Evolutionary conservation across 441 rosid species (phyloP), one percentile per base, ranked within the genome.

Genomic region (Adansonia grandidieri): DNA sequence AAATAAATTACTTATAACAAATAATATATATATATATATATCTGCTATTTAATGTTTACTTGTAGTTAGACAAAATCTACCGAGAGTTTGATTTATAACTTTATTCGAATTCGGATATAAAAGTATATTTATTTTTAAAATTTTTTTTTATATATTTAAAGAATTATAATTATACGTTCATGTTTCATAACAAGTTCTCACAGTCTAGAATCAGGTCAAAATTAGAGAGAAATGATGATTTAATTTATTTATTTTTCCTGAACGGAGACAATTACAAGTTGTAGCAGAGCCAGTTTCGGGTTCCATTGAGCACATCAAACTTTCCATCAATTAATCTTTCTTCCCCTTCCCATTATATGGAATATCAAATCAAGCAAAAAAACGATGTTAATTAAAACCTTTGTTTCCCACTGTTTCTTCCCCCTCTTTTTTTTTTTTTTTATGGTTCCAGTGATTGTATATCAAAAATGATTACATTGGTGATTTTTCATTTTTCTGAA

Each of bases 391-490:
- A 32, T 32, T 32, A 32, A 40, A 50, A 71, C 75, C 75, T 71
- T 71, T 32, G 75, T 71, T 57, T 53, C 47, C 47, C 50, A 54
- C 44, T 71, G 37, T 71, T 32, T 63, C 54, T 57, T 53, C 47
- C 47, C 50, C 37, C 60, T 71, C 63, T 54, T 71, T 71, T 0
- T 63, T 71, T 1, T 44, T 40, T 42, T 15, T 5, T 53, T 24
- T 19, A 32, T 69, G 22, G 57, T 20, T 69, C 14, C 73, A 32
- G 13, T 71, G 57, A 24, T 28, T 1, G 60, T 15, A 14, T 71
- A 58, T 13, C 19, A 20, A 73, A 57, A 42, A 57, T 17, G 22
- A 64, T 62, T 62, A 24, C 45, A 20, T n/a, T 1, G 22, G 62
- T 9, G 47, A 15, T 20, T 32, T 54, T n/a, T 6, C 10, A 32